Conservation (phyloP, 2,329 filamentous ascomycete species). For the Cladophialophora immunda region DNA sequence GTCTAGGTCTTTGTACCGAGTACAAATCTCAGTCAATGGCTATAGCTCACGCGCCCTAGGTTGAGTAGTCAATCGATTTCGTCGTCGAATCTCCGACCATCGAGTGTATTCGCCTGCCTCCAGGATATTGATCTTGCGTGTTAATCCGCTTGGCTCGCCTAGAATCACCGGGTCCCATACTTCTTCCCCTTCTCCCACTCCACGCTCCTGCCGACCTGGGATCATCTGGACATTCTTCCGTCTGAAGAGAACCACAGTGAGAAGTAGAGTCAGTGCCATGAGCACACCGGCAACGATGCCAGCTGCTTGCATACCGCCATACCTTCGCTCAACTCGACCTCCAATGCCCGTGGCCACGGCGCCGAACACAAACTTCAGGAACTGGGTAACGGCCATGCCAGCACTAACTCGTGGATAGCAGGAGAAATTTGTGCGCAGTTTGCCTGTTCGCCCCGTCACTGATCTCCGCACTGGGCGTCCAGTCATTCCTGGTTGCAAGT, state of each 20-base stretch:
- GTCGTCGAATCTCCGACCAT: conserved; percentile 75
- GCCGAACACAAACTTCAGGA: conserved; percentile 73
- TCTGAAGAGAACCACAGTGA: conserved; percentile 69
- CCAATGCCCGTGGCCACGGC: conserved; percentile 74
- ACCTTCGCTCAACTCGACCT: conserved; percentile 69
- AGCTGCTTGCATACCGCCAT: conserved; percentile 74
- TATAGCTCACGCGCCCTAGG: background rate
- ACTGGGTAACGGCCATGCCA: conserved; percentile 75
- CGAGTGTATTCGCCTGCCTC: conserved; percentile 74
- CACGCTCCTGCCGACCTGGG: conserved; percentile 50
- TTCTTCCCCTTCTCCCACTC: conserved; percentile 7
- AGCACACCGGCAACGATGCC: conserved; percentile 74
- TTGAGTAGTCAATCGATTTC: conserved; percentile 58
- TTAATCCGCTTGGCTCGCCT: conserved; percentile 74
- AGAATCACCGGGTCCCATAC: conserved; percentile 74
- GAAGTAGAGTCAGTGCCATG: conserved; percentile 68
- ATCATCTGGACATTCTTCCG: conserved; percentile 75
- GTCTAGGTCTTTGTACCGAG: background rate
- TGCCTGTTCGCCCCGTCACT: conserved; percentile 53
- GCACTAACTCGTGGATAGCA: conserved; percentile 77
- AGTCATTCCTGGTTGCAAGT: conserved; percentile 76
- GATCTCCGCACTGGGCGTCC: conserved; percentile 56
- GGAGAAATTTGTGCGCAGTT: conserved; percentile 74
- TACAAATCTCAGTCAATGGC: background rate
- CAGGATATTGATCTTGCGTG: conserved; percentile 73